A percentile compares a stretch with the other conserved stretches of the same genome.
phyloP scores from a whole-genome alignment of 2,329 filamentous ascomycete genomes.

The Setomelanomma holmii region DNA sequence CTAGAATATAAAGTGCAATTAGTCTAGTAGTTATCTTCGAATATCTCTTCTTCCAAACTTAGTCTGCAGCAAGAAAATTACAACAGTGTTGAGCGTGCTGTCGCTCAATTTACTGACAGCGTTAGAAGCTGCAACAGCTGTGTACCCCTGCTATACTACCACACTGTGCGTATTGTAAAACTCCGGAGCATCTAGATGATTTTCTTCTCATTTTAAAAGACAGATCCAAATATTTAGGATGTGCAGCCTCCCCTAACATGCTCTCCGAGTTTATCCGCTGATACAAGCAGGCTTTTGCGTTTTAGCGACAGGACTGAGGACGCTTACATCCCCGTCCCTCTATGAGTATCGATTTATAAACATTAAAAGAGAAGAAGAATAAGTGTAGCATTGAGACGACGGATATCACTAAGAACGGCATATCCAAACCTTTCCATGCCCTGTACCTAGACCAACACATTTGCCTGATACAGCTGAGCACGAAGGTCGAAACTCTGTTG shows the following conservation, averaged over 20 bases:
- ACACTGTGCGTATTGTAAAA: not conserved
- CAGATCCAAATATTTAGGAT: not conserved
- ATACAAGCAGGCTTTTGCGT: not conserved
- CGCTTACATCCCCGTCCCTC: not conserved
- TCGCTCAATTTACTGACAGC: not conserved
- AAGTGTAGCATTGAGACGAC: not conserved
- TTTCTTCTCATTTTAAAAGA: not conserved
- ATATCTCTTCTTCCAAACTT: not conserved
- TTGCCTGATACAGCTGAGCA: no score
- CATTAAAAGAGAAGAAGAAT: not conserved
- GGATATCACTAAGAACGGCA: not conserved
- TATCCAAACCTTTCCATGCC: not conserved
- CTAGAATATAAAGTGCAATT: no score
- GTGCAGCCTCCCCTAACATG: not conserved
- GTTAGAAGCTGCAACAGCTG: not conserved
- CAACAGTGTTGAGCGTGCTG: not conserved
- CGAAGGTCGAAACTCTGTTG: constrained; percentile 2
- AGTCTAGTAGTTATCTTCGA: no score
- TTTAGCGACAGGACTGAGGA: not conserved
- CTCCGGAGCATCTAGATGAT: not conserved
- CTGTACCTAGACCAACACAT: constrained; percentile 2
- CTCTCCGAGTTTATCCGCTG: not conserved
- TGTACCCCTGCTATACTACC: not conserved
- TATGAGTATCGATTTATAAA: not conserved
- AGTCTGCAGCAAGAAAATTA: not conserved